Evolutionary conservation across 177 flowering plant species (phyloP), one percentile per base, ranked within the genome.

Genomic region (Vitis hybrid): DNA sequence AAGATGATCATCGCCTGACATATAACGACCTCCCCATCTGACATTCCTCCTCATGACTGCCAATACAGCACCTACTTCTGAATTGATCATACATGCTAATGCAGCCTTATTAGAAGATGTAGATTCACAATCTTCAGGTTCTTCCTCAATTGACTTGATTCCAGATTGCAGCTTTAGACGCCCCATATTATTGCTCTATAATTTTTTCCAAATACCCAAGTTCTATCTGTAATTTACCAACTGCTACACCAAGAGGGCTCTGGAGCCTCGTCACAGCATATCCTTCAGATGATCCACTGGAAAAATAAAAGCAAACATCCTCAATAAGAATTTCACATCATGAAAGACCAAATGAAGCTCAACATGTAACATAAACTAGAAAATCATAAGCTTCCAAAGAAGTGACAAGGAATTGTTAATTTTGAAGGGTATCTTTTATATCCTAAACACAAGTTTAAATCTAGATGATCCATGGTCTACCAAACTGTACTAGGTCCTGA

Each of bases 11-110:
- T 91, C 95, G 65, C 88, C 94, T 22, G 90, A 77, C 84, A 84
- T 84, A 80, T 85, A 89, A 59, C 85, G 88, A 59, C 87, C 90
- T 29, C 94, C 98, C 98, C 98, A 93, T 57, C 94, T 81, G 6
- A 89, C 98, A 81, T 89, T 88, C 77, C 94, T 88, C 80, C 98
- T 83, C 97, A 90, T 93, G 18, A 90, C 95, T 49, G 97, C 88
- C 81, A 93, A 79, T 11, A 93, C 98, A 29, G 97, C 90, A 62
- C 92, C 89, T 29, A 90, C 78, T 77, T 93, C 97, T 63, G 97
- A 82, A 77, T 90, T 91, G 51, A 93, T 79, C 89, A 84, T 84
- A 75, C 90, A 90, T 45, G 90, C 87, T 62, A 91, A 77, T 62
- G 92, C 81, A 62, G 82, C 84, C 71, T 82, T 86, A 74, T 64